These are phyloP conservation scores for Aspergillus ochraceoroseus DNA, from an alignment of 2,329 filamentous ascomycete genomes.

Conservation along the genomic window DNA sequence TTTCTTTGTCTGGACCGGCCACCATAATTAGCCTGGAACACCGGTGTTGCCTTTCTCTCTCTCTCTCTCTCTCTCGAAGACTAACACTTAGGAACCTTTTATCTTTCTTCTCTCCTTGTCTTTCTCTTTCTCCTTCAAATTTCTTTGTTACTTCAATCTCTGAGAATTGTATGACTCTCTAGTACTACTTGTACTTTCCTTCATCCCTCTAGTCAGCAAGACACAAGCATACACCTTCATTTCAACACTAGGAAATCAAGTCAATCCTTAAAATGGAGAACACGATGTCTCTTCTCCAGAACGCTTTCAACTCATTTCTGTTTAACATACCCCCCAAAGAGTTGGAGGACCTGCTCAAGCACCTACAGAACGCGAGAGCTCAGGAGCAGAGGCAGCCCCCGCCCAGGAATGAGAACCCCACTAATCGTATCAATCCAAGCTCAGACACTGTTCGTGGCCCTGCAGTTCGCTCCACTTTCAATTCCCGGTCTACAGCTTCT, in stretches of 20 bases:
- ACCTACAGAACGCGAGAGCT: conserved; percentile 16
- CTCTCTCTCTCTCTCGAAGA: neutral
- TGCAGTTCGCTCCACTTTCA: conserved; percentile 9
- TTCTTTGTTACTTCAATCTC: neutral
- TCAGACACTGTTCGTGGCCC: conserved; percentile 6
- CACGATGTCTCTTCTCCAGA: conserved; percentile 21
- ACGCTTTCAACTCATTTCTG: conserved; percentile 27
- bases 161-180: neutral
- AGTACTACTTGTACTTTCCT: neutral
- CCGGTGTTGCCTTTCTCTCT: too few relatives aligned
- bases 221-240: neutral
- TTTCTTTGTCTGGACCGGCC: conserved; percentile 6
- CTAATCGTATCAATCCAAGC: conserved; percentile 4
- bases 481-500: conserved; percentile 11
- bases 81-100: neutral
- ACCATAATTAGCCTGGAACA: neutral
- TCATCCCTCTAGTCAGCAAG: neutral
- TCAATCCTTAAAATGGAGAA: conserved; percentile 16
- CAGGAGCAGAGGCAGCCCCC: conserved; percentile 9
- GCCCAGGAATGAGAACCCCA: conserved; percentile 5
- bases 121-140: neutral
- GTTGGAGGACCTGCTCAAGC: conserved; percentile 21
- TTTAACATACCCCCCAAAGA: conserved; percentile 25
- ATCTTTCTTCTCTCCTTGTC: neutral
- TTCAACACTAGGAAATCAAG: neutral